Percentiles rank a stretch among this genome's conserved stretches.
These are phyloP conservation scores for Leucoagaricus sp. DNA, from an alignment of 1,284 basidiomycete species.

Conservation along the genomic window DNA sequence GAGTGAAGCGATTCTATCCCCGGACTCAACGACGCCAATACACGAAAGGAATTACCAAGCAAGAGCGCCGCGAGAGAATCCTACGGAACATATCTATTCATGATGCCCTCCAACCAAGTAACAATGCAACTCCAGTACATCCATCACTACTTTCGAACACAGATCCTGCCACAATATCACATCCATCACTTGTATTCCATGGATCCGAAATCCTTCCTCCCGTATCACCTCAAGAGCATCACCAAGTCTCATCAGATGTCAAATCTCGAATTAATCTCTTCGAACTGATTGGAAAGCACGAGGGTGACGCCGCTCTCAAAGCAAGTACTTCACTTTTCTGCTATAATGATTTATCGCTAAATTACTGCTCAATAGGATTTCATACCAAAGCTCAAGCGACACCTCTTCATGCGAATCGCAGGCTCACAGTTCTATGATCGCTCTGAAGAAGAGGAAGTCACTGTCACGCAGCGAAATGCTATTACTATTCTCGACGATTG, in stretches of 20 bases:
- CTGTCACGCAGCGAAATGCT: slow-evolving; percentile 16
- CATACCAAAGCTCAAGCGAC: too few species aligned
- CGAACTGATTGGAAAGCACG: too few species aligned
- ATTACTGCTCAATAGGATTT: too few species aligned
- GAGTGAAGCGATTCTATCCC: slow-evolving; percentile 34
- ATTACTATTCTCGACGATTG: slow-evolving; percentile 24
- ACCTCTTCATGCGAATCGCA: too few species aligned
- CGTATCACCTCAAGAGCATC: too few species aligned
- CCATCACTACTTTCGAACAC: too few species aligned
- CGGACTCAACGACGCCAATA: slow-evolving; percentile 32
- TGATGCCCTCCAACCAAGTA: background rate
- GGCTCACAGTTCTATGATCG: slow-evolving; percentile 17
- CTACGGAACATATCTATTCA: background rate
- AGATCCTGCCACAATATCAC: too few species aligned
- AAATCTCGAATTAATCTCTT: slow-evolving; percentile 3
- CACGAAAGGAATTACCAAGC: slow-evolving; percentile 16
- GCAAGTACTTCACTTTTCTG: background rate
- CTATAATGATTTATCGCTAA: too few species aligned
- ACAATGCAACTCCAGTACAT: slow-evolving; percentile 18
- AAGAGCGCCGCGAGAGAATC: slow-evolving; percentile 9
- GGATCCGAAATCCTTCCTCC: too few species aligned
- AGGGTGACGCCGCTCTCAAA: too few species aligned
- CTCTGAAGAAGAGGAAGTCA: background rate
- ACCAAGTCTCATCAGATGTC: slow-evolving; percentile 2
- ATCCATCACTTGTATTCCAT: too few species aligned